Evolutionary conservation across 2,329 filamentous ascomycete species (phyloP).

Genomic region (Ophiobolus disseminans): DNA sequence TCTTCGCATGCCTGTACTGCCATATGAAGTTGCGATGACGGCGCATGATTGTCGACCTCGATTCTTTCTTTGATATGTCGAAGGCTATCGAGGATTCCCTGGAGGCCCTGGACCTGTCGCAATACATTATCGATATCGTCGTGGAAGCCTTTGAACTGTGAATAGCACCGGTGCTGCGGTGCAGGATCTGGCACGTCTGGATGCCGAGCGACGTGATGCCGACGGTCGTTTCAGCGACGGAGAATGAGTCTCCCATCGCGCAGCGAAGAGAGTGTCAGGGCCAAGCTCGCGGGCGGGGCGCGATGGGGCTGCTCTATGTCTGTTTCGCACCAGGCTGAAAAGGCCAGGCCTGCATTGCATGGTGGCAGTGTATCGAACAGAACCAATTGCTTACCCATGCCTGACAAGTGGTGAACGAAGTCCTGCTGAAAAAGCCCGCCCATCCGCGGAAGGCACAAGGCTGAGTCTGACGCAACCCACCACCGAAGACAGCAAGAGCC

Average conservation of each 20-base stretch:
- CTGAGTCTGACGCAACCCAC: too few relatives aligned
- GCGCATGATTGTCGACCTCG: slow-evolving; percentile 10
- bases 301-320: not conserved
- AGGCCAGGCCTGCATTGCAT: not conserved
- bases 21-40: slow-evolving; percentile 8
- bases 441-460: too few relatives aligned
- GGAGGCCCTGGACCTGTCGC: slow-evolving; percentile 7
- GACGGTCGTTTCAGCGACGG: slow-evolving; percentile 6
- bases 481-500: too few relatives aligned
- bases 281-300: not conserved
- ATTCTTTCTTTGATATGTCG: slow-evolving; percentile 8
- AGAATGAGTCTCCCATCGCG: not conserved
- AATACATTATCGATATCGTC: slow-evolving; percentile 10
- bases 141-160: slow-evolving; percentile 7
- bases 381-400: too few relatives aligned
- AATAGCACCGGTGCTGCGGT: slow-evolving; percentile 14
- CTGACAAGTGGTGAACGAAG: not conserved
- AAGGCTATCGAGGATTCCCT: slow-evolving; percentile 10
- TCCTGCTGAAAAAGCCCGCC: too few relatives aligned
- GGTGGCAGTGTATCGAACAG: not conserved
- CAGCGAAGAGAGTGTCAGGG: not conserved
- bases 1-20: slow-evolving; percentile 4
- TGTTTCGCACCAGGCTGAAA: not conserved
- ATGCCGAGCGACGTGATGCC: slow-evolving; percentile 19
- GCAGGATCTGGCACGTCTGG: slow-evolving; percentile 18